Base-by-base conservation (phyloP, 768 basidiomycete genomes). In the Dioszegia crocea region DNA sequence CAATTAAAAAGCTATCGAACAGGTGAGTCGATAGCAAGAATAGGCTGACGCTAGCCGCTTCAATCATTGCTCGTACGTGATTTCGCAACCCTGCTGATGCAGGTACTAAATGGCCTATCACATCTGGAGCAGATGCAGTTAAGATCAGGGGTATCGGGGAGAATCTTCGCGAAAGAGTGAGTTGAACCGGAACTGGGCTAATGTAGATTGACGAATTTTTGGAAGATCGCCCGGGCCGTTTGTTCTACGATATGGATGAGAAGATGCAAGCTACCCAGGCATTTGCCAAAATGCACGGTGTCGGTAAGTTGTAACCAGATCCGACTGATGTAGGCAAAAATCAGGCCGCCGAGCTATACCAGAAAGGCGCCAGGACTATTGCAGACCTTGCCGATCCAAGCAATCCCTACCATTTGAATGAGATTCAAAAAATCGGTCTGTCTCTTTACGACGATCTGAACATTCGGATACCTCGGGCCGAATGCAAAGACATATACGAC, bases 211-310 rank as follows among this genome's bases (percentile, higher is more conserved):
- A 70, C 47, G 75, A 76, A 47, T 67, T 71, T 33, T 21, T 73
- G 27, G 47, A 51, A 23, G 65, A 67, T 27, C 61, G 53, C 1
- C 64, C 56, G 0, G 66, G 68, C 8, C 43, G 75, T 23, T 59
- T 58, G 23, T 62, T 51, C 43, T 76, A 63, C 57, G 75, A 76
- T 49, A 64, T 73, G 33, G 70, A 60, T 14, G 63, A 67, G 19
- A 54, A 72, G 60, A 52, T 60, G 19, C 57, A 62, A 1, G 60
- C 63, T 8, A 51, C 72, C 2, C 56, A 56, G 23, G 45, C 84
- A 10, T 92, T 94, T 68, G 82, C 83, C 54, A 87, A 88, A 8
- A 86, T 96, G 41, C 93, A 93, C 67, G 90, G 88, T 30, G 89
- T 92, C 58, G 91, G 90, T 84, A 60, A 60, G 86, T 52, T 10